Evolutionary conservation across 2,329 filamentous ascomycete genomes (phyloP), one percentile per base, ranked within the genome.

Genomic region (Monilinia aucupariae): DNA sequence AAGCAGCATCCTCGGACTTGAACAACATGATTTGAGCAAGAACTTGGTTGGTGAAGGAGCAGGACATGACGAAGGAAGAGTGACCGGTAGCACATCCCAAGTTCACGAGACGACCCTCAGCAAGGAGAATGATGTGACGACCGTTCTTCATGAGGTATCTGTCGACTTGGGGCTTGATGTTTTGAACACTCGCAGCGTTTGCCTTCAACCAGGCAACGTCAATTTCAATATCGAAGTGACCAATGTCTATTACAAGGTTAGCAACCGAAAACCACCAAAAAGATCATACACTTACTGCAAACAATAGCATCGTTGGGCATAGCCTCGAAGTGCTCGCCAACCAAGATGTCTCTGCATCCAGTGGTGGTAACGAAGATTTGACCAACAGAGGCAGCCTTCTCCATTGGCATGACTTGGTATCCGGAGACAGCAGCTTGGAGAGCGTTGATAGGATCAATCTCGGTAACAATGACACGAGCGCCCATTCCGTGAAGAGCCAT

Each of bases 1-100:
- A 99, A 64, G 82, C 88, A 76, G 85, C 85, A 77, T 97, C 92
- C 74, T 88, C 84, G 74, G 87, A 88, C 89, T 97, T 97, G 90
- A 81, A 99, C 75, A 99, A 83, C 83, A 96, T 89, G 82, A 99
- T 97, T 85, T 99, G 94, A 71, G 94, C 94, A 78, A 99, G 91
- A 74, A 97, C 94, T 86, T 99, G 94, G 89, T 99, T 99, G 86
- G 92, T 96, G 89, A 99, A 99, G 69, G 93, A 97, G 89, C 94
- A 99, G 74, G 92, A 97, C 94, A 99, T 97, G 84, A 99, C 94
- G 80, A 99, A 99, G 60, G 93, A 97, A 72, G 92, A 96, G 89
- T 99, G 94, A 72, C 94, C 94, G 69, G 94, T 99, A 77, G 94
- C 94, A 81, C 94, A 99, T 80, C 94, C 94, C 73, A 99, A 85